Evolutionary conservation across 2,329 filamentous ascomycete species (phyloP), one percentile per base, ranked within the genome.

Genomic region (Venturia oleaginea): DNA sequence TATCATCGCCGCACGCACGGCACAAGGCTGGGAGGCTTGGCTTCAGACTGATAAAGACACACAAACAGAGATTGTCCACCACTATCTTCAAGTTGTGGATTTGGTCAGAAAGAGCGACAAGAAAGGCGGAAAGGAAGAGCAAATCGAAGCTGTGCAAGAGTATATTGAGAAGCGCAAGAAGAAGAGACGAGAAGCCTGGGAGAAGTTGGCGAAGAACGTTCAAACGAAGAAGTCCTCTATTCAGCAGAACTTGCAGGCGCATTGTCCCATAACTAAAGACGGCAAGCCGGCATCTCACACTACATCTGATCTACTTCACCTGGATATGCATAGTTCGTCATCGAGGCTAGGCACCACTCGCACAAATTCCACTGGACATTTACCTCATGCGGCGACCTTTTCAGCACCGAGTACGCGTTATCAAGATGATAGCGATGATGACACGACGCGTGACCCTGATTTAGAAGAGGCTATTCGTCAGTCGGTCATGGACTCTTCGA

Each of bases 1-100:
- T 72, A 90, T 95, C 68, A 84, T 91, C 57, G 84, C 89, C 0
- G 89, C 90, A 2, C 82, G 91, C 57, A 89, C 90, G 60, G 81
- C 86, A 0, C 89, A 95, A 72, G 91, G 91, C 1, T 85, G 85
- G 66, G 84, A 86, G 54, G 89, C 92, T 61, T 81, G 85, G 68
- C 76, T 78, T 19, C 71, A 72, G 0, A 78, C 85, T 1, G 83
- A 80, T 0, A 71, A 73, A 0, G 82, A 84, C 66, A 88, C 93
- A 74, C 81, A 83, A 46, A 77, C 79, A 1, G 84, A 87, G 64
- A 84, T 93, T 24, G 72, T 92, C 43, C 74, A 76, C 87, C 79
- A 84, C n/a, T 77, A 78, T 5, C 71, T 84, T 60, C 82, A 84
- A 62, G 78, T 80, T 13, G 17, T 48, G 10, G 46, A 46, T 19